Conservation (phyloP, 2,329 filamentous ascomycete species). For the Epichloe brachyelytri region DNA sequence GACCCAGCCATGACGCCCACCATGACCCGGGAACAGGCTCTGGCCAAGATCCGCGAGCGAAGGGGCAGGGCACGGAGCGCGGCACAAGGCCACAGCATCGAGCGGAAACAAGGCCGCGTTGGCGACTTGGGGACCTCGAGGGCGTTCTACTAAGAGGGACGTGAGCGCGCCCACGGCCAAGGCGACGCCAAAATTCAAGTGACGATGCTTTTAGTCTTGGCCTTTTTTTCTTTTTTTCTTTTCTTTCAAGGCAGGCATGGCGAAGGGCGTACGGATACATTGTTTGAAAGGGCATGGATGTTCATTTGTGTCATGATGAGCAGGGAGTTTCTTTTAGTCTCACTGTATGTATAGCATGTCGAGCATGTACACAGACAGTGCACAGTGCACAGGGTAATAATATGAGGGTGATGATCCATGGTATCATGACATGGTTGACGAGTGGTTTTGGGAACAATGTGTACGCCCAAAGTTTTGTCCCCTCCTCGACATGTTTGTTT, state of each 20-base stretch:
- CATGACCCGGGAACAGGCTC: conserved; percentile 60
- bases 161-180: conserved; percentile 32
- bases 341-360: not conserved
- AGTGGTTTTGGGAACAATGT: no score
- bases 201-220: not conserved
- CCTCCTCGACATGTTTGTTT: no score
- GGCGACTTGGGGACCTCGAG: conserved; percentile 18
- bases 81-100: conserved; percentile 46
- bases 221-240: not conserved
- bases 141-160: conserved; percentile 26
- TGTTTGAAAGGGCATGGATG: not conserved
- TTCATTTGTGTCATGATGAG: not conserved
- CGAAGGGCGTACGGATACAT: conserved; percentile 5
- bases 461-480: no score
- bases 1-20: conserved; percentile 50
- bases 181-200: conserved; percentile 5
- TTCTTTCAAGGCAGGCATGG: conserved; percentile 3
- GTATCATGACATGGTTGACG: no score
- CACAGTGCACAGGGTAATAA: not conserved
- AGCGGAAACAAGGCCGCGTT: conserved; percentile 45
- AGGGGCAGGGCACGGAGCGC: conserved; percentile 58
- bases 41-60: conserved; percentile 62
- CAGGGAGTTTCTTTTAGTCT: not conserved
- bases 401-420: not conserved
- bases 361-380: not conserved